Base-by-base conservation (phyloP, 768 basidiomycete species). In the Boletus sp. region DNA sequence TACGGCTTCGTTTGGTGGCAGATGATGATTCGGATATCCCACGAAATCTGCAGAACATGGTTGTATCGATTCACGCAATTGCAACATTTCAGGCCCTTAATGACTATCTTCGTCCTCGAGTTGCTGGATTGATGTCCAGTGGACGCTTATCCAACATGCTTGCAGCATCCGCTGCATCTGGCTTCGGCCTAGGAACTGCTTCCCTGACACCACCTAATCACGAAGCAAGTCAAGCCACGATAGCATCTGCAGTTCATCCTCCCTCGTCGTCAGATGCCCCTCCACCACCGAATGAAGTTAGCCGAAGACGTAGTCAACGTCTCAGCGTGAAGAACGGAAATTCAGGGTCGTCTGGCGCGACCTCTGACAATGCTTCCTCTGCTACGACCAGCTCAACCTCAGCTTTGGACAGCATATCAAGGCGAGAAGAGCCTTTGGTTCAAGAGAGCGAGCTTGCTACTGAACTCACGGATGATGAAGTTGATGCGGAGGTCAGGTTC, bases 71-170 rank as follows among this genome's bases (percentile, higher is more conserved):
- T 58, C 96, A 98, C 68, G 96, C 95, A 7, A 97, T 98, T 59
- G 96, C 97, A 1, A 98, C 94, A 1, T 94, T 98, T 82, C 94
- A 97, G 70, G 94, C 96, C 1, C 80, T 98, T 32, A 92, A 97
- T 66, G 95, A 97, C 71, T 99, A 98, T 70, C 83, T 98, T 12
- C 88, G 94, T 1, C 96, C 96, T 28, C 83, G 93, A 4, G 87
- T 97, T 33, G 78, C 92, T 7, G 91, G 92, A 0, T 69, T 90
- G 24, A 70, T 88, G 50, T 79, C 80, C 9, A 76, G 81, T 55
- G 78, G 80, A 30, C 83, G 94, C 14, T 74, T 96, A 29, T 89
- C 90, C 10, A 88, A 87, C 47, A 94, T 96, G 88, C 83, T 97
- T 47, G 92, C 94, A n/a, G 89, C 94, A 15, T 78, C 95, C 55